phyloP scores from a whole-genome alignment of 148 eudicot genomes.

The Fagopyrum esculentum region DNA sequence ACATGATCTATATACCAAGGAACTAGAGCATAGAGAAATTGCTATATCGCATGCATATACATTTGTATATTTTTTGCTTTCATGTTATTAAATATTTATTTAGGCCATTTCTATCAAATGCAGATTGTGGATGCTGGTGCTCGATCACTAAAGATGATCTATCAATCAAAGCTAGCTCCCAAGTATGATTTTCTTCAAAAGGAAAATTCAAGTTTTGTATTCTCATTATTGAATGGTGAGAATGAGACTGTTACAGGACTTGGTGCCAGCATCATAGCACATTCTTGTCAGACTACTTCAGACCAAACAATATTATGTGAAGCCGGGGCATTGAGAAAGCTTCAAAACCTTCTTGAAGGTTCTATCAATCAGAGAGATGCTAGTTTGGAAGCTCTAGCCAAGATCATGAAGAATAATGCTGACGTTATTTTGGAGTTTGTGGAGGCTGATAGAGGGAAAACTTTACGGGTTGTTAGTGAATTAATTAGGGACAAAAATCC shows the following conservation, averaged over 20 bases:
- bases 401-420: constrained; percentile 57
- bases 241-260: constrained; percentile 90
- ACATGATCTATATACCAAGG: neutral
- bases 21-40: constrained; percentile 2
- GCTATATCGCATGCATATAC: neutral
- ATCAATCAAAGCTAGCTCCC: constrained; percentile 89
- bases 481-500: constrained; percentile 63
- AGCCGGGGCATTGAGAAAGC: constrained; percentile 73
- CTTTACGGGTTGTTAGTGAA: constrained; percentile 49
- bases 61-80: neutral
- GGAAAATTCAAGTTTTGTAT: constrained; percentile 61
- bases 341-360: constrained; percentile 62
- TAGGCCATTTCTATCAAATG: constrained; percentile 10
- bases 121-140: constrained; percentile 96
- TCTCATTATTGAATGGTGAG: constrained; percentile 62
- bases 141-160: constrained; percentile 86
- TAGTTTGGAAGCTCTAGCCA: constrained; percentile 75
- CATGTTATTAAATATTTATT: neutral
- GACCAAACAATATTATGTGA: constrained; percentile 73
- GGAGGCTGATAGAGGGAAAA: constrained; percentile 60
- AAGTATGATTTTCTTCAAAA: constrained; percentile 63
- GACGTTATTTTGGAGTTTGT: constrained; percentile 49
- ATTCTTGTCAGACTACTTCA: constrained; percentile 63
- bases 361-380: constrained; percentile 83
- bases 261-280: constrained; percentile 82